phyloP scores from a whole-genome alignment of 345 rosid genomes.

The Populus ilicifolia region DNA sequence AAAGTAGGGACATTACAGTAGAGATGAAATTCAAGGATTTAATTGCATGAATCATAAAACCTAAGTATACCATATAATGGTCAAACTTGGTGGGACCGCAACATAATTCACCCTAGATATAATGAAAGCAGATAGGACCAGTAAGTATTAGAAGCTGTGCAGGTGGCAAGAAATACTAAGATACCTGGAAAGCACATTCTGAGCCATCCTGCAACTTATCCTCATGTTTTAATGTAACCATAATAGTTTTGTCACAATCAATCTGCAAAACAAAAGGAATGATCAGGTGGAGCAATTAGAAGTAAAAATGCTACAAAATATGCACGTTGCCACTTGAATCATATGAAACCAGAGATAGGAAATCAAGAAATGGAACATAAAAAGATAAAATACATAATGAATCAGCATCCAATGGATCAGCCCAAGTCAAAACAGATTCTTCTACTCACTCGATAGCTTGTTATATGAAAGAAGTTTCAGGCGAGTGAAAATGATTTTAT shows the following conservation, averaged over 20 bases:
- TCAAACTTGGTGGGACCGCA: background rate
- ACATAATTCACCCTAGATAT: background rate
- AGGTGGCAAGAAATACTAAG: background rate
- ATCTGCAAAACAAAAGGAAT: constrained; percentile 48
- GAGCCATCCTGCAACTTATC: constrained; percentile 93
- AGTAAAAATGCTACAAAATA: constrained; percentile 6
- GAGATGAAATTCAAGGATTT: background rate
- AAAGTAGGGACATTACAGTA: background rate
- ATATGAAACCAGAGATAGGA: background rate
- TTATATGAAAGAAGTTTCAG: background rate
- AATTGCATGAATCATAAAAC: background rate
- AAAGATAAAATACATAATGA: background rate
- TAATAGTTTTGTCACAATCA: constrained; percentile 85
- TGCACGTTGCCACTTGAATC: background rate
- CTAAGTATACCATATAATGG: background rate
- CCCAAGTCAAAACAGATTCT: background rate
- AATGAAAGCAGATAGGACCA: background rate
- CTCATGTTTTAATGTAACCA: constrained; percentile 93
- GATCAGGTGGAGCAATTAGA: constrained; percentile 12
- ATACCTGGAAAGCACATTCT: constrained; percentile 92
- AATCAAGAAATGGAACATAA: background rate
- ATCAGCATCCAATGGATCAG: background rate
- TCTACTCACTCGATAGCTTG: background rate
- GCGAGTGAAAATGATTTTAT: background rate
- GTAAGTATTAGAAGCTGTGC: background rate